Evolutionary conservation across 177 flowering plant species (phyloP).

Genomic region (Vitis hybrid): DNA sequence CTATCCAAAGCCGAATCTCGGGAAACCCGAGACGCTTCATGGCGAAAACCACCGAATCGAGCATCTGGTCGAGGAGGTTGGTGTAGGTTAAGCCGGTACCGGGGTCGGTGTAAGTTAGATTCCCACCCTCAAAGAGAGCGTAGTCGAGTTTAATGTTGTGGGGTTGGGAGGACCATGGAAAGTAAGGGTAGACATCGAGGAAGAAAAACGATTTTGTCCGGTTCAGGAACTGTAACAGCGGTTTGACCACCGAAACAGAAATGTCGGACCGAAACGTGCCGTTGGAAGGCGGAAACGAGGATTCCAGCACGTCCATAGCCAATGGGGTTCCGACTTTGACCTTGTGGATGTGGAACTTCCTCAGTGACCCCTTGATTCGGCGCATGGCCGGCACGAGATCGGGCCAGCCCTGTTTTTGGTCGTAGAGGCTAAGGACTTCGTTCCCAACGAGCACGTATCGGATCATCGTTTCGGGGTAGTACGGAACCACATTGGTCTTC

Average conservation of each 20-base stretch:
- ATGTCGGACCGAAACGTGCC: slow-evolving; percentile 75
- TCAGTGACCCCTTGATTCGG: slow-evolving; percentile 46
- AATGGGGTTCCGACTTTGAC: slow-evolving; percentile 78
- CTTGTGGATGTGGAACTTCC: slow-evolving; percentile 33
- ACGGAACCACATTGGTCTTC: slow-evolving; percentile 54
- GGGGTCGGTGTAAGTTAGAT: slow-evolving; percentile 64
- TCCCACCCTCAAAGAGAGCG: slow-evolving; percentile 48
- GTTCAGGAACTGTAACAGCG: slow-evolving; percentile 65
- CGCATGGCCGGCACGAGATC: slow-evolving; percentile 77
- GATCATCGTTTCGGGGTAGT: slow-evolving; percentile 57
- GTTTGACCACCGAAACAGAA: slow-evolving; percentile 44
- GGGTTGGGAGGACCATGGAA: slow-evolving; percentile 64
- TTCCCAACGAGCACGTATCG: slow-evolving; percentile 78
- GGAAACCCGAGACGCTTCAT: slow-evolving; percentile 70
- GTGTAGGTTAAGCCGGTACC: slow-evolving; percentile 53
- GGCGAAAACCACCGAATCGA: slow-evolving; percentile 72
- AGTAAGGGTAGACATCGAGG: slow-evolving; percentile 79
- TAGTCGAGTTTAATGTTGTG: slow-evolving; percentile 57
- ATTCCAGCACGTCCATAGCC: slow-evolving; percentile 74
- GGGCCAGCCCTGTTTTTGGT: slow-evolving; percentile 37
- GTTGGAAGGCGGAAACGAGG: slow-evolving; percentile 81
- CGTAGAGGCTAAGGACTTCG: slow-evolving; percentile 43
- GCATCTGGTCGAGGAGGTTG: slow-evolving; percentile 84
- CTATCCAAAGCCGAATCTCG: slow-evolving; percentile 51
- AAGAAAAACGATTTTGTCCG: slow-evolving; percentile 81